These are phyloP conservation scores for Talaromyces ruber DNA, from an alignment of 495 filamentous ascomycete genomes.

Conservation along the genomic window DNA sequence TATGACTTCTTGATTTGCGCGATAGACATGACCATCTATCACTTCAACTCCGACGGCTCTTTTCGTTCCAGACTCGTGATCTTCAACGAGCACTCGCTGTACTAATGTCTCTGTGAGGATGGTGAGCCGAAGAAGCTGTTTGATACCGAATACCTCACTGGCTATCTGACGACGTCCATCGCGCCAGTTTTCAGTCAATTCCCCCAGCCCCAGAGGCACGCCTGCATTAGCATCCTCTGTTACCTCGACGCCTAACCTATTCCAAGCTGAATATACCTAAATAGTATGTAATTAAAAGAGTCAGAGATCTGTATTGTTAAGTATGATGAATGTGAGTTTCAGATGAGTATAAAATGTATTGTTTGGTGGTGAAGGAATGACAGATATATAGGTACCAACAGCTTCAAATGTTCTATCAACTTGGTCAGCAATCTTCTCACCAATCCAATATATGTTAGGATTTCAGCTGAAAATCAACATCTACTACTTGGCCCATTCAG, in stretches of 20 bases:
- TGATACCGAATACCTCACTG: conserved; percentile 2
- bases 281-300: no score
- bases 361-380: no score
- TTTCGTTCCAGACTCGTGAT: not conserved
- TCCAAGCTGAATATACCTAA: not conserved
- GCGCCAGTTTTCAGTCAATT: not conserved
- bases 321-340: no score
- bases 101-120: not conserved
- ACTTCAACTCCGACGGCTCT: not conserved
- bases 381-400: no score
- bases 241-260: not conserved
- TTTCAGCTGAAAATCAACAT: no score
- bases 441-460: no score
- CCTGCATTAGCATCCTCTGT: not conserved
- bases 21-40: not conserved
- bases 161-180: conserved; percentile 1
- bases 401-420: no score
- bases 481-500: not conserved
- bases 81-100: not conserved
- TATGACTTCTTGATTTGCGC: conserved; percentile 30
- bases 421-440: no score
- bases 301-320: no score
- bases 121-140: not conserved
- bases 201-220: not conserved
- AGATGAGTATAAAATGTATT: no score